phyloP scores from a whole-genome alignment of 352 stramenopile genomes.

The Phytophthora meadii region DNA sequence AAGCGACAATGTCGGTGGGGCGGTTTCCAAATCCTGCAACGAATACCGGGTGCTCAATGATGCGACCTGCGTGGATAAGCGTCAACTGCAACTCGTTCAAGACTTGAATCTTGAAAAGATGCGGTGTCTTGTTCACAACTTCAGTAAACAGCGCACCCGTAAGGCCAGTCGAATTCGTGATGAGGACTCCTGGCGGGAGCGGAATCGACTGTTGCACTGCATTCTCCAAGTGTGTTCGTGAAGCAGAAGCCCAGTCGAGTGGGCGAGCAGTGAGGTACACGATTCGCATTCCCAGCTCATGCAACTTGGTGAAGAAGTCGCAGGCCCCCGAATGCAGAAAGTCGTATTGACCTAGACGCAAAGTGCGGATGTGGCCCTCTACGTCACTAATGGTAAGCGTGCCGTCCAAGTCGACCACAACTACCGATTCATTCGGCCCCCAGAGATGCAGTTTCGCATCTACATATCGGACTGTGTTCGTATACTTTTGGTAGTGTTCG shows the following conservation, averaged over 20 bases:
- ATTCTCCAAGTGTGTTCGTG: constrained; percentile 78
- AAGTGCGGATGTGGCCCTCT: constrained; percentile 85
- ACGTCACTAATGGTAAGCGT: constrained; percentile 88
- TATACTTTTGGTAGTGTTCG: constrained; percentile 78
- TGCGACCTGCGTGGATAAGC: constrained; percentile 77
- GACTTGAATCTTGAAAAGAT: constrained; percentile 86
- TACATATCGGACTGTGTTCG: constrained; percentile 75
- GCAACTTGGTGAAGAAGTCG: constrained; percentile 84
- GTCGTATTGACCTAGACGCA: constrained; percentile 85
- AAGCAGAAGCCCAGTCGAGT: constrained; percentile 80
- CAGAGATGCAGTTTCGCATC: constrained; percentile 80
- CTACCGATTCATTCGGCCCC: constrained; percentile 80
- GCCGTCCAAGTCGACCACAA: constrained; percentile 84
- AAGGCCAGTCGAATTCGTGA: constrained; percentile 84
- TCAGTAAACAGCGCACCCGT: constrained; percentile 82
- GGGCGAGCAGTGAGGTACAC: constrained; percentile 84
- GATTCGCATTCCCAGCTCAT: constrained; percentile 76
- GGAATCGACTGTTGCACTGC: constrained; percentile 63
- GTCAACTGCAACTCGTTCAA: constrained; percentile 85
- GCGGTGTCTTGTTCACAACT: constrained; percentile 87
- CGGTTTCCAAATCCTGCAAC: constrained; percentile 89
- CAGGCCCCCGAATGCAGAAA: constrained; percentile 81
- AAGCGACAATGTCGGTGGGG: constrained; percentile 82
- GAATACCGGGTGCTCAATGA: constrained; percentile 79
- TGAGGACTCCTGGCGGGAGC: constrained; percentile 73